Percentiles rank a stretch among this genome's conserved stretches.
phyloP scores from a whole-genome alignment of 306 rosid species.

The Castanea sativa region DNA sequence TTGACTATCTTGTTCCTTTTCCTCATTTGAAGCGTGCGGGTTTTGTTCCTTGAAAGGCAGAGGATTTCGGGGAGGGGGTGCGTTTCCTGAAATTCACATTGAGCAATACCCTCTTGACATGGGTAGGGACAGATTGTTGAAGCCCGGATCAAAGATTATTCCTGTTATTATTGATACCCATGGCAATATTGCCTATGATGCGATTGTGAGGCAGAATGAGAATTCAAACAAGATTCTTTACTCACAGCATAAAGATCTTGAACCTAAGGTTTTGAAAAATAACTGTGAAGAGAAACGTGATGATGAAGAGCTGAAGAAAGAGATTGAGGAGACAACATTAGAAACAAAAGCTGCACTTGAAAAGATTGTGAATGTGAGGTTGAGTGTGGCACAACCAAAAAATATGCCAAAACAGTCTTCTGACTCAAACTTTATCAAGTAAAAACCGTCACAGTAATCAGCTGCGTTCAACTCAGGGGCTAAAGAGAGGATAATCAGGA shows the following conservation, averaged over 20 bases:
- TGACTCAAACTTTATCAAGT: conserved; percentile 74
- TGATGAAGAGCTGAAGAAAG: conserved; percentile 57
- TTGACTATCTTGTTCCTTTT: conserved; percentile 43
- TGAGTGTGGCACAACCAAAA: conserved; percentile 82
- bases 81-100: conserved; percentile 84
- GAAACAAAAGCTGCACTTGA: conserved; percentile 85
- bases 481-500: conserved; percentile 78
- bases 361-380: conserved; percentile 77
- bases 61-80: conserved; percentile 93
- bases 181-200: conserved; percentile 80
- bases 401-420: conserved; percentile 70
- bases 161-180: conserved; percentile 76
- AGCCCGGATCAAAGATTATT: conserved; percentile 65
- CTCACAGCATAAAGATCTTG: conserved; percentile 67
- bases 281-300: conserved; percentile 37
- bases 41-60: conserved; percentile 71
- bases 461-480: conserved; percentile 85
- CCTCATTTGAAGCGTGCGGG: conserved; percentile 70
- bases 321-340: conserved; percentile 67
- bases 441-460: conserved; percentile 77
- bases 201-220: conserved; percentile 80
- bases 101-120: conserved; percentile 89
- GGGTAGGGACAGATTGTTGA: conserved; percentile 59
- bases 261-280: conserved; percentile 62
- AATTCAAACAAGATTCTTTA: conserved; percentile 73